phyloP scores from a whole-genome alignment of 768 basidiomycete species.

The Rhizopogon vesiculosus region DNA sequence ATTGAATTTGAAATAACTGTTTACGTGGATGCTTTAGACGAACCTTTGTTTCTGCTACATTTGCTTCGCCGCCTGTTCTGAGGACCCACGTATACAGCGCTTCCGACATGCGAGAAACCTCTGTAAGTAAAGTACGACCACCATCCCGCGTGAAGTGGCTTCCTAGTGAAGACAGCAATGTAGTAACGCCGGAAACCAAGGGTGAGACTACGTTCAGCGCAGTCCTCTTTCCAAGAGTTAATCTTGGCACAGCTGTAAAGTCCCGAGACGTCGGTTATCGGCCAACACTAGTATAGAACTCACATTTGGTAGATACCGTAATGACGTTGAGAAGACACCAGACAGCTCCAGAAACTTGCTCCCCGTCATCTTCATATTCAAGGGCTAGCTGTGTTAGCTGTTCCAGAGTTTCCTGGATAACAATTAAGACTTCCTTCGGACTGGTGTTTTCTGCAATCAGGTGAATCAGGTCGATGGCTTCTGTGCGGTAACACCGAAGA shows the following conservation, averaged over 20 bases:
- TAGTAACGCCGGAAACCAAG: conserved; percentile 9
- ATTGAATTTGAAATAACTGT: neutral
- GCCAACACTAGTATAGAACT: neutral
- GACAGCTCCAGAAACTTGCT: conserved; percentile 5
- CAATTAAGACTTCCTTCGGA: conserved; percentile 39
- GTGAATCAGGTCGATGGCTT: conserved; percentile 28
- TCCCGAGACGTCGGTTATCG: neutral
- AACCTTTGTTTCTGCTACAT: conserved; percentile 17
- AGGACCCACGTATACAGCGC: conserved; percentile 14
- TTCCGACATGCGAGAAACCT: conserved; percentile 12
- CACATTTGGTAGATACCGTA: conserved; percentile 19
- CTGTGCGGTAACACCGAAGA: conserved; percentile 24
- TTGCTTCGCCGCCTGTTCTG: neutral
- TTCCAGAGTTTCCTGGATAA: conserved; percentile 35
- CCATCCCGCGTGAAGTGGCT: conserved; percentile 6
- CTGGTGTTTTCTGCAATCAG: conserved; percentile 26
- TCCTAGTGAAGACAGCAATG: conserved; percentile 14
- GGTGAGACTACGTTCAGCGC: conserved; percentile 17
- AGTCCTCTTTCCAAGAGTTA: conserved; percentile 18
- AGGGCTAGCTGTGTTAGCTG: conserved; percentile 13
- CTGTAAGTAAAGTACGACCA: conserved; percentile 17
- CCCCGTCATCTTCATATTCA: conserved; percentile 15
- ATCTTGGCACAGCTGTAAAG: conserved; percentile 19
- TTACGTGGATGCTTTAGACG: neutral
- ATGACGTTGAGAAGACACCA: conserved; percentile 15